Evolutionary conservation across 352 stramenopile species (phyloP), one percentile per base, ranked within the genome.

Genomic region (Phytophthora gonapodyides): DNA sequence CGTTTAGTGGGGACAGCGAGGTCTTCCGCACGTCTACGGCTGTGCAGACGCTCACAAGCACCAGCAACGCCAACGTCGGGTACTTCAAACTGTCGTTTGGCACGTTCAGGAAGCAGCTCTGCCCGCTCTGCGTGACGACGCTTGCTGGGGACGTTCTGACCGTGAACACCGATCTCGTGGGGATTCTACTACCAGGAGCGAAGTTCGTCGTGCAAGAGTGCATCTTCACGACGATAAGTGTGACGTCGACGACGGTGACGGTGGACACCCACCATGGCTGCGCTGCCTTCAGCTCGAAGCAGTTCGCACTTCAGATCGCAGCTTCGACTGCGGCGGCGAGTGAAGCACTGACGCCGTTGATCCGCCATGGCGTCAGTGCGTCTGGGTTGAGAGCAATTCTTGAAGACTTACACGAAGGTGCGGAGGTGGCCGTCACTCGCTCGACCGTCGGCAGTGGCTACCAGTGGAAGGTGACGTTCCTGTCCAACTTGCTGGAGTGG

Each of bases 401-500:
- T 0, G 64, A 94, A 59, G 80, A 93, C 30, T 53, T 95, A 24
- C 61, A 87, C 7, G 19, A 37, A 0, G 33, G 30, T 2, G 74
- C 76, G 0, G 58, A 75, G n/a, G 70, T 95, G 7, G 53, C 76
- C 31, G 87, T 94, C 7, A 52, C 67, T 1, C 69, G 68, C 5
- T 50, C 42, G 11, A 59, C 47, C 42, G 46, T 60, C 21, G 71
- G 66, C 17, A 75, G 61, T 16, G 76, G 76, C 33, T 91, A 96
- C 61, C 74, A 84, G 42, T 98, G 91, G 90, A 69, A 61, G 27
- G 82, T 98, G 45, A 98, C 94, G 17, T 99, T 99, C 63, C 50
- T 96, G 0, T 96, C 88, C 27, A 78, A 97, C 64, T 77, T 99
- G 35, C 66, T 85, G 7, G 59, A 81, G 38, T 90, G 87, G 87